phyloP scores from a whole-genome alignment of 768 basidiomycete genomes.

The Epithele typhae region DNA sequence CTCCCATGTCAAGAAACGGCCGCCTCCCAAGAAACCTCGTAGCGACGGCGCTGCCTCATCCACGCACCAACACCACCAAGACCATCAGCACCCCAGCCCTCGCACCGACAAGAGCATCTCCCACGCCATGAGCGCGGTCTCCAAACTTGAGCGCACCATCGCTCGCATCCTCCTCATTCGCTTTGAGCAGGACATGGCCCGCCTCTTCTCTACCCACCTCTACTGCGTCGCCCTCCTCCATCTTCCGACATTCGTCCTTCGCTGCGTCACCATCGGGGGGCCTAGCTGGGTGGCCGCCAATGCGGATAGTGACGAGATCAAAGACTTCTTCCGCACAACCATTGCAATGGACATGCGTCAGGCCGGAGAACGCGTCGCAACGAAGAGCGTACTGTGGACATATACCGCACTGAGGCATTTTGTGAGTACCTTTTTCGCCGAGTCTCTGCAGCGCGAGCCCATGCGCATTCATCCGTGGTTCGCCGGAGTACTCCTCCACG shows the following conservation, averaged over 20 bases:
- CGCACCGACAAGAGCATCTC: constrained; percentile 53
- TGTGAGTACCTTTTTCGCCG: constrained; percentile 46
- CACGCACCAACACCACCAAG: constrained; percentile 17
- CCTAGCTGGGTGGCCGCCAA: constrained; percentile 70
- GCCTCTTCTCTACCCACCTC: constrained; percentile 67
- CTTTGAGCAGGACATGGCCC: constrained; percentile 71
- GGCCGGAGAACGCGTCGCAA: constrained; percentile 73
- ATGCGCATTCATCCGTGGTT: no score
- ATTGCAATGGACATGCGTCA: constrained; percentile 77
- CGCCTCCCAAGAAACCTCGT: constrained; percentile 40
- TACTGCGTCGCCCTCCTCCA: constrained; percentile 61
- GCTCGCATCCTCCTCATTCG: constrained; percentile 63
- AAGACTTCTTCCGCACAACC: constrained; percentile 66
- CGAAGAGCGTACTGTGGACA: constrained; percentile 76
- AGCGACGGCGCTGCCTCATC: constrained; percentile 3
- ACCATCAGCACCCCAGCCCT: constrained; percentile 35
- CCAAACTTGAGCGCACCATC: constrained; percentile 65
- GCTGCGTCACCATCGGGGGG: constrained; percentile 55
- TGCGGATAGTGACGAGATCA: constrained; percentile 63
- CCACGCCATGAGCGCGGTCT: constrained; percentile 55
- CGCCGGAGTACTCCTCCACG: no score
- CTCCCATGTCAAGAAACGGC: constrained; percentile 69
- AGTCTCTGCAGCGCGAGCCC: no score
- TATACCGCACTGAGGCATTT: constrained; percentile 76
- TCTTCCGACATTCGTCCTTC: constrained; percentile 64